Conservation (phyloP, 176 grass and related monocot genomes). For the Carex scoparia region DNA sequence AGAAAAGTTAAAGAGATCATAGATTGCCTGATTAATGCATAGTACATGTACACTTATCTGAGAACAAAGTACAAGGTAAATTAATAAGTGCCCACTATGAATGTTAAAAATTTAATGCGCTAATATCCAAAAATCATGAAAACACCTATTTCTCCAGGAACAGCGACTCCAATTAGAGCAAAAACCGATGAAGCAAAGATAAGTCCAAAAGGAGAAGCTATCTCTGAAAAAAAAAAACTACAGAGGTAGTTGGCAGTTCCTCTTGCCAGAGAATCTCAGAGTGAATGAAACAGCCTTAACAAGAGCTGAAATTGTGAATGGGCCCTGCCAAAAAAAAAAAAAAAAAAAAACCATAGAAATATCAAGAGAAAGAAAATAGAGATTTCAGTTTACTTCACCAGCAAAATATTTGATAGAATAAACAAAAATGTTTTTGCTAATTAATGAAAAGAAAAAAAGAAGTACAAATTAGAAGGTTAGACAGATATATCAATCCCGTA, state of each 20-base stretch:
- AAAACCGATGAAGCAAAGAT: not conserved
- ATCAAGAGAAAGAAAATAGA: not conserved
- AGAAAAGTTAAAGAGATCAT: not conserved
- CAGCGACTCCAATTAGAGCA: not conserved
- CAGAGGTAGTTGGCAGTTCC: not conserved
- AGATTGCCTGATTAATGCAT: slow-evolving; percentile 20
- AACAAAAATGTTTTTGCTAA: not conserved
- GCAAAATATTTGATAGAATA: not conserved
- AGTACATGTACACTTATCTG: slow-evolving; percentile 12
- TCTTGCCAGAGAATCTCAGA: not conserved
- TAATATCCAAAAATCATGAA: slow-evolving; percentile 1
- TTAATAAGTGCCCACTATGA: slow-evolving; percentile 15
- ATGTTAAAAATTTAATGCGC: not conserved
- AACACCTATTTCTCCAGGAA: not conserved
- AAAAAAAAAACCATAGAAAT: not conserved
- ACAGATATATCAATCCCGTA: not conserved
- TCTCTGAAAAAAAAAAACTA: not conserved
- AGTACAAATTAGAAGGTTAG: not conserved
- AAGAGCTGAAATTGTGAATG: not conserved
- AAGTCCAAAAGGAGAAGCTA: not conserved
- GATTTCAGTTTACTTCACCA: not conserved
- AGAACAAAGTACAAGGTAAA: not conserved
- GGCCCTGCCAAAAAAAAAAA: not conserved
- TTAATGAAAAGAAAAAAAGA: not conserved
- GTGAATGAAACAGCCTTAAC: not conserved